Base-by-base conservation (phyloP, 352 stramenopile genomes). In the Globisporangium megalacanthum region DNA sequence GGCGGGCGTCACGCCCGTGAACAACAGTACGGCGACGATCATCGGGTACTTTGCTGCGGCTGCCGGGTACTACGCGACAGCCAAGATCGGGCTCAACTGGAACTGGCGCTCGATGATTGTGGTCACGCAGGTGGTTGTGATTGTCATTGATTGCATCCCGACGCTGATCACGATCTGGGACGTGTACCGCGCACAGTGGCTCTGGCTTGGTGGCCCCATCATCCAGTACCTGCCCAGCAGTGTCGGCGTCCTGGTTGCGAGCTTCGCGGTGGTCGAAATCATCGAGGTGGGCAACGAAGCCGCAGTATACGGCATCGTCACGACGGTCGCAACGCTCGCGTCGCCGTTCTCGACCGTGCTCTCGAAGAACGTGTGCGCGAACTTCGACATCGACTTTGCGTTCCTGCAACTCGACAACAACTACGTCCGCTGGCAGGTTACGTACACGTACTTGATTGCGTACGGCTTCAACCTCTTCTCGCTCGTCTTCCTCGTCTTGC, bases 101-200 rank as follows among this genome's bases (percentile, higher is more conserved):
- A 83, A 87, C 68, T 87, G 77, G 77, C 74, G 75, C 2, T 61
- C 46, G 15, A 78, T 72, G 37, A 79, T 83, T 41, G 73, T 66
- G 35, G 56, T 83, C 15, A 71, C 61, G 3, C 65, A 79, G 15
- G 10, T 62, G 15, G 14, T 54, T 8, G 54, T 50, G 11, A 49
- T 66, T 17, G 33, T 59, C n/a, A 54, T 66, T 33, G 77, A 87
- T 51, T 63, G 49, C 0, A 64, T 81, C 54, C 73, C 81, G 65
- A 83, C 71, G 1, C 78, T 87, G 64, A 46, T 85, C 15, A 77
- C 66, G 0, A 65, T 71, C n/a, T n/a, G n/a, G n/a, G n/a, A n/a
- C n/a, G n/a, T n/a, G n/a, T n/a, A n/a, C n/a, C n/a, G n/a, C n/a
- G 1, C 84, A 72, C 74, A 84, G 54, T 86, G 77, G 77, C 83